Percentiles rank a stretch among this genome's conserved stretches.
Evolutionary conservation across 345 rosid species (phyloP).

Genomic region (Hypericum androsaemum): DNA sequence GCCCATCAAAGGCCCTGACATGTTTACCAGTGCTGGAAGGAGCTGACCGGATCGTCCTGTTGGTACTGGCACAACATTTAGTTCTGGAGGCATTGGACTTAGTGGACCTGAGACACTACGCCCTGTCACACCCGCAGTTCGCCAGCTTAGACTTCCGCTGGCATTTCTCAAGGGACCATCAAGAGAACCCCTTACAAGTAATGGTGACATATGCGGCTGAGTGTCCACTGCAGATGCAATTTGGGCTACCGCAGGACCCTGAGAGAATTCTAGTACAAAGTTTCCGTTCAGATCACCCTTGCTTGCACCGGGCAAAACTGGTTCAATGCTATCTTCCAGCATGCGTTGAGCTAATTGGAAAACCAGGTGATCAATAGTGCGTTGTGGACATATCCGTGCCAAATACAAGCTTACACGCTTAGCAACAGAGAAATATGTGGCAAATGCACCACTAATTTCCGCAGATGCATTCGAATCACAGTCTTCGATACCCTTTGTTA

Average conservation of each 20-base stretch:
- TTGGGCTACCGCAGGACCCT: conserved; percentile 78
- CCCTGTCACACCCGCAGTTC: conserved; percentile 76
- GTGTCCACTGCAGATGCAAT: conserved; percentile 57
- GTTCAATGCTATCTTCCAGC: conserved; percentile 90
- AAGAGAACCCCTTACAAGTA: conserved; percentile 90
- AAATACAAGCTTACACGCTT: conserved; percentile 94
- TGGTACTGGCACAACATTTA: conserved; percentile 64
- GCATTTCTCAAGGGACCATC: conserved; percentile 90
- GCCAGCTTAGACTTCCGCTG: conserved; percentile 94
- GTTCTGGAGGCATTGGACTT: conserved; percentile 89
- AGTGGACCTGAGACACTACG: conserved; percentile 88
- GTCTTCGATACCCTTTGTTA: conserved; percentile 95
- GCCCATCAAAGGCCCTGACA: conserved; percentile 95
- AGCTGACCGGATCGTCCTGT: conserved; percentile 93
- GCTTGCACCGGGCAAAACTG: conserved; percentile 40
- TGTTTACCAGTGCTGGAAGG: conserved; percentile 76
- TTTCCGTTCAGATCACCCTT: conserved; percentile 63
- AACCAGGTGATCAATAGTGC: conserved; percentile 94
- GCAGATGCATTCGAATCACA: conserved; percentile 98
- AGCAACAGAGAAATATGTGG: conserved; percentile 97
- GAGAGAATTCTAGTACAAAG: conserved; percentile 86
- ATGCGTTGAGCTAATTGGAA: conserved; percentile 87
- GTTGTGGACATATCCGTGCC: conserved; percentile 93
- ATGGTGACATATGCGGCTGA: conserved; percentile 96
- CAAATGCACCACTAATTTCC: conserved; percentile 98